Base-by-base conservation (phyloP, 2,329 filamentous ascomycete genomes). In the Coniochaeta sp. region DNA sequence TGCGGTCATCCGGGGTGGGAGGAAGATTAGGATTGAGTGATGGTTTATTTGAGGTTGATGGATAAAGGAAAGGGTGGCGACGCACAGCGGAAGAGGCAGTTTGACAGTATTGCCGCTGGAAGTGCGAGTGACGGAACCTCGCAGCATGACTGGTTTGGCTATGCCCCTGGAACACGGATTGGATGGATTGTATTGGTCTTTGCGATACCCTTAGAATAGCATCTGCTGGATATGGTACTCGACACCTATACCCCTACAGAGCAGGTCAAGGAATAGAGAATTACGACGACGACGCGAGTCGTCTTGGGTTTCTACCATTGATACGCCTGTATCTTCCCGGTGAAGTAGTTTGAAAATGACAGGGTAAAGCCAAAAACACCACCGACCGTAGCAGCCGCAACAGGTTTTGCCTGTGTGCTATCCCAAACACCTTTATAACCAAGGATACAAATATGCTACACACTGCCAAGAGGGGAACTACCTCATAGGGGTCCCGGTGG, bases 1-100 rank as follows among this genome's bases (percentile, higher is more conserved):
- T 66, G 77, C 79, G 31, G 82, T 87, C 57, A 79, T 79, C 59
- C 77, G 79, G 62, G 82, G 86, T 9, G 83, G 77, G 33, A 79
- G 80, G 64, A 85, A 80, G 67, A 77, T 81, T 60, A 66, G 67
- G 26, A 33, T 68, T 62, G 62, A 69, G 24, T 71, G 59, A 66
- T 24, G 12, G 11, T 31, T 31, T 52, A 24, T n/a, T 52, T 17
- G 16, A 17, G 16, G 36, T 38, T 19, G 38, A 19, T 40, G 43
- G 34, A 31, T 31, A 31, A 31, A 31, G 28, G n/a, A n/a, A n/a
- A n/a, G n/a, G n/a, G n/a, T n/a, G n/a, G n/a, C n/a, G n/a, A n/a
- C n/a, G n/a, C 9, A 31, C 28, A 9, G 9, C 28, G 28, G 28
- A 31, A 6, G 28, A 31, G 9, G 28, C 28, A 31, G 28, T 31